Evolutionary conservation across 495 filamentous ascomycete genomes (phyloP).

Genomic region (Elaphomyces granulatus): DNA sequence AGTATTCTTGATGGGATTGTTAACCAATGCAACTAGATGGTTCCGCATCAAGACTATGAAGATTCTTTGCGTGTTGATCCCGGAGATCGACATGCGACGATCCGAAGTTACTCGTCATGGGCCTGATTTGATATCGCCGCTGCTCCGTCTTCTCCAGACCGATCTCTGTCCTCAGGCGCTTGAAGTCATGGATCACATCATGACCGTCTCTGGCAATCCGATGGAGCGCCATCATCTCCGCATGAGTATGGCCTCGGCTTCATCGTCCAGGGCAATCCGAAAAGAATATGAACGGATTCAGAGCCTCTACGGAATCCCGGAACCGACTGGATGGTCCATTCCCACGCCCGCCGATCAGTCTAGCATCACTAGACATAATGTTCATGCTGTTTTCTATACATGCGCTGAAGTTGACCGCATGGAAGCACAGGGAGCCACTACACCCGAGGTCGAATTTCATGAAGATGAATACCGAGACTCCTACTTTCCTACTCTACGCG

Average conservation of each 20-base stretch:
- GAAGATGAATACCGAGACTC: slow-evolving; percentile 70
- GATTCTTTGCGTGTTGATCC: slow-evolving; percentile 70
- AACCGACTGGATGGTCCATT: slow-evolving; percentile 91
- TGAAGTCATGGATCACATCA: slow-evolving; percentile 82
- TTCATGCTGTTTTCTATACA: slow-evolving; percentile 93
- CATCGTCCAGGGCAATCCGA: slow-evolving; percentile 63
- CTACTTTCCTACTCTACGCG: slow-evolving; percentile 60
- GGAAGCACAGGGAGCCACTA: slow-evolving; percentile 45
- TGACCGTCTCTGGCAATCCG: slow-evolving; percentile 82
- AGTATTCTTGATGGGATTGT: slow-evolving; percentile 78
- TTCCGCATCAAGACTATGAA: slow-evolving; percentile 88
- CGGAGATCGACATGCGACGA: slow-evolving; percentile 86
- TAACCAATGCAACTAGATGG: slow-evolving; percentile 78
- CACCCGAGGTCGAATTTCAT: slow-evolving; percentile 84
- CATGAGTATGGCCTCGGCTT: slow-evolving; percentile 83
- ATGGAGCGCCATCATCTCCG: slow-evolving; percentile 88
- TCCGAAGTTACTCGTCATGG: slow-evolving; percentile 81
- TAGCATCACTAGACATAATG: slow-evolving; percentile 68
- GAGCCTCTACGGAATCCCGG: slow-evolving; percentile 91
- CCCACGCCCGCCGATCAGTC: slow-evolving; percentile 85
- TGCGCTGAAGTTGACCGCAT: slow-evolving; percentile 51
- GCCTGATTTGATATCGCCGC: slow-evolving; percentile 86
- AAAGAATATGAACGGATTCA: slow-evolving; percentile 92
- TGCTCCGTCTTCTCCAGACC: slow-evolving; percentile 81
- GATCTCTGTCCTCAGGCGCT: slow-evolving; percentile 86